Evolutionary conservation across 257 asterid species (phyloP).

Genomic region (Ilex asprella): DNA sequence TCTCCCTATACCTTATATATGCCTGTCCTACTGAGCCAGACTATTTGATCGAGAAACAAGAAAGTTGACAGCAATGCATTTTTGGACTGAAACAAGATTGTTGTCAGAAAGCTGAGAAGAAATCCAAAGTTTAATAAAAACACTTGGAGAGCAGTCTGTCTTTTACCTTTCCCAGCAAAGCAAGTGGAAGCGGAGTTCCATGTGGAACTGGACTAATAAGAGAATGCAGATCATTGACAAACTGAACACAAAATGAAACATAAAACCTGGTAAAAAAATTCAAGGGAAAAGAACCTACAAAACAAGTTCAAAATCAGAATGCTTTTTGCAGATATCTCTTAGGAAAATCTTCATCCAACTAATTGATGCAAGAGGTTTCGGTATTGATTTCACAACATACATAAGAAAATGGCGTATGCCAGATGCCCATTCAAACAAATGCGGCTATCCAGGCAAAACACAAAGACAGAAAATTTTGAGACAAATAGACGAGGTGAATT

Average conservation of each 20-base stretch:
- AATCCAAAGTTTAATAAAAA: neutral
- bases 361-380: too few relatives aligned
- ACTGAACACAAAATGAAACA: constrained; percentile 35
- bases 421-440: too few relatives aligned
- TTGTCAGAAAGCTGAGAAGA: constrained; percentile 3
- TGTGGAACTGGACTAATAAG: constrained; percentile 80
- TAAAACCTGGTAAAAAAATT: neutral
- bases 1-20: constrained; percentile 61
- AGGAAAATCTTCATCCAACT: too few relatives aligned
- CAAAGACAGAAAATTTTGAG: too few relatives aligned
- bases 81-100: constrained; percentile 58
- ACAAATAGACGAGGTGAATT: neutral
- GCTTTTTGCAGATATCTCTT: too few relatives aligned
- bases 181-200: constrained; percentile 84
- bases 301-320: constrained; percentile 5
- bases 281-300: neutral
- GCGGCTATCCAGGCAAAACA: too few relatives aligned
- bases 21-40: constrained; percentile 92
- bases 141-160: neutral
- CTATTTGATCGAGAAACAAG: constrained; percentile 92
- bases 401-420: too few relatives aligned
- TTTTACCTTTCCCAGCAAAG: constrained; percentile 82
- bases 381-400: too few relatives aligned
- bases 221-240: constrained; percentile 82
- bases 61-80: constrained; percentile 82